Evolutionary conservation across 768 basidiomycete genomes (phyloP).

Genomic region (Mycena sanguinolenta): DNA sequence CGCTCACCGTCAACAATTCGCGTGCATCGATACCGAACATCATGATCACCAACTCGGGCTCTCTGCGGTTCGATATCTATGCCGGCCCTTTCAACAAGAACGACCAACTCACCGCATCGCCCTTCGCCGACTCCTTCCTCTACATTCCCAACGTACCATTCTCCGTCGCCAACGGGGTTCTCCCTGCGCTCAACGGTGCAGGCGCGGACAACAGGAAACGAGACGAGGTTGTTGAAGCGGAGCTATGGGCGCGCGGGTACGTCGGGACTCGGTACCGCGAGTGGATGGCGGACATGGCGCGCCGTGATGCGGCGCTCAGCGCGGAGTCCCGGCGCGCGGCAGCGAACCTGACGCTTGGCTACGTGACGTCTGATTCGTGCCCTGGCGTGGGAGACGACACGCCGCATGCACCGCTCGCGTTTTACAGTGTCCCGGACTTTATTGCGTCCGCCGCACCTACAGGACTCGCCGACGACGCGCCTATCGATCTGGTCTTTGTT

Average conservation of each 20-base stretch:
- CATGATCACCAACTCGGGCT: constrained; percentile 75
- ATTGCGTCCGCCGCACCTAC: constrained; percentile 68
- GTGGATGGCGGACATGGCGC: constrained; percentile 74
- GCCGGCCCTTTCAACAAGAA: constrained; percentile 82
- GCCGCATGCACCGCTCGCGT: constrained; percentile 71
- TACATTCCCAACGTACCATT: constrained; percentile 70
- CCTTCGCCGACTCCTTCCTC: constrained; percentile 75
- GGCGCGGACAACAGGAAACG: constrained; percentile 55
- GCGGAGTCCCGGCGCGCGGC: constrained; percentile 57
- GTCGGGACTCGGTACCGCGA: constrained; percentile 63
- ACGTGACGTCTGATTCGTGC: constrained; percentile 82
- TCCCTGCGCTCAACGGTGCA: constrained; percentile 64
- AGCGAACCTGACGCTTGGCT: constrained; percentile 75
- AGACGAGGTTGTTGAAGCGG: constrained; percentile 48
- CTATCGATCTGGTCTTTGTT: constrained; percentile 82
- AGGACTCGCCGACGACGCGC: constrained; percentile 57
- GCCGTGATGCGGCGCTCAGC: constrained; percentile 38
- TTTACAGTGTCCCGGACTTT: constrained; percentile 68
- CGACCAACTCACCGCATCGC: constrained; percentile 82
- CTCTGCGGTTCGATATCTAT: constrained; percentile 76
- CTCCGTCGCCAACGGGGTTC: constrained; percentile 63
- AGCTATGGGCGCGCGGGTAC: constrained; percentile 61
- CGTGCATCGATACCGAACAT: constrained; percentile 71
- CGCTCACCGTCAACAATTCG: constrained; percentile 73
- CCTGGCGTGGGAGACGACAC: constrained; percentile 84